These are phyloP conservation scores for Metschnikowia shivogae DNA, from an alignment of 805 yeast genomes.

Conservation along the genomic window DNA sequence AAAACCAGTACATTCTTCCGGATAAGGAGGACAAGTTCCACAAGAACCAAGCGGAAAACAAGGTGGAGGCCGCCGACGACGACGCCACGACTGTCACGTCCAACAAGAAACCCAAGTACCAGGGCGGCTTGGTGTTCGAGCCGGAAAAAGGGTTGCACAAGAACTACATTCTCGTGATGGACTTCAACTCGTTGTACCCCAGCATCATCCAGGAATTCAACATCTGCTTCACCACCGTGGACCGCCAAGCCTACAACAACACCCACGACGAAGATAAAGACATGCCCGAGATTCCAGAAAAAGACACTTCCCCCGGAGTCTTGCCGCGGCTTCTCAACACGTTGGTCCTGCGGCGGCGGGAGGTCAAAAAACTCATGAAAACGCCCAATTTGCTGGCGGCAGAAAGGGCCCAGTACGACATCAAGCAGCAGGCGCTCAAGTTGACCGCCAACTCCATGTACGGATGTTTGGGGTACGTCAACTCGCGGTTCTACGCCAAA, in stretches of 20 bases:
- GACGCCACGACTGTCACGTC: slow-evolving; percentile 48
- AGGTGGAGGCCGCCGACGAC: slow-evolving; percentile 29
- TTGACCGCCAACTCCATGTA: slow-evolving; percentile 99
- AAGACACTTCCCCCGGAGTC: slow-evolving; percentile 65
- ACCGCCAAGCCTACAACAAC: slow-evolving; percentile 48
- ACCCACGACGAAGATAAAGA: slow-evolving; percentile 50
- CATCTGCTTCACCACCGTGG: slow-evolving; percentile 94
- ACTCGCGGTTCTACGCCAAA: slow-evolving; percentile 91
- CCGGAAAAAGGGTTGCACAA: slow-evolving; percentile 94
- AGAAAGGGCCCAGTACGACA: slow-evolving; percentile 83
- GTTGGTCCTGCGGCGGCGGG: slow-evolving; percentile 86
- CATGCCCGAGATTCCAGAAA: slow-evolving; percentile 65
- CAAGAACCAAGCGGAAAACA: slow-evolving; percentile 32
- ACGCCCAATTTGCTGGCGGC: slow-evolving; percentile 59
- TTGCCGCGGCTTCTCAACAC: slow-evolving; percentile 79
- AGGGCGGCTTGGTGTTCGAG: slow-evolving; percentile 94
- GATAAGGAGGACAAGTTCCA: slow-evolving; percentile 59
- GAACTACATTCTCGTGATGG: slow-evolving; percentile 89
- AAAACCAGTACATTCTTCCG: slow-evolving; percentile 79
- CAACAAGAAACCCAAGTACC: slow-evolving; percentile 67
- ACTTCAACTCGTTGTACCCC: slow-evolving; percentile 95
- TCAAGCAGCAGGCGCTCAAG: slow-evolving; percentile 92
- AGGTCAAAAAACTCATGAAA: slow-evolving; percentile 82
- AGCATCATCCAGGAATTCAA: slow-evolving; percentile 96
- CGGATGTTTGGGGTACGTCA: slow-evolving; percentile 92